phyloP scores from a whole-genome alignment of 306 rosid genomes.

The Canavalia ensiformis region DNA sequence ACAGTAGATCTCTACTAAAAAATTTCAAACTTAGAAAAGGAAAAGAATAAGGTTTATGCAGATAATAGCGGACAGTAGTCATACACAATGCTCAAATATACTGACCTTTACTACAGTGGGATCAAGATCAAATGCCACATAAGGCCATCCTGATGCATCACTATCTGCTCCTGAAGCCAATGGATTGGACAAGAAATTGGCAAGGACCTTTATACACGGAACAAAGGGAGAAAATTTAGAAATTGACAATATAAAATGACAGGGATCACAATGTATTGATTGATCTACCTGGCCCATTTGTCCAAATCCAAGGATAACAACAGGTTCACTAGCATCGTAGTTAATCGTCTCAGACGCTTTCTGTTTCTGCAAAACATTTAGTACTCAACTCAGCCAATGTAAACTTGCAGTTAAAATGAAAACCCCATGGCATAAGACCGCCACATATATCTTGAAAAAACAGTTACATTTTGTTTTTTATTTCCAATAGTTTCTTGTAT shows the following conservation, averaged over 20 bases:
- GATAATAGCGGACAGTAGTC: constrained; percentile 29
- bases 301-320: constrained; percentile 96
- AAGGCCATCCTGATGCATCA: constrained; percentile 70
- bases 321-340: constrained; percentile 81
- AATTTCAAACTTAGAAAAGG: constrained; percentile 24
- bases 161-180: constrained; percentile 80
- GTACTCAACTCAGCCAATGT: constrained; percentile 48
- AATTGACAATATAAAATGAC: constrained; percentile 29
- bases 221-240: constrained; percentile 48
- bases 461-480: not conserved
- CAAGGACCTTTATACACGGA: constrained; percentile 77
- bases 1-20: constrained; percentile 13
- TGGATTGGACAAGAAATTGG: constrained; percentile 87
- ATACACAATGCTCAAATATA: constrained; percentile 30
- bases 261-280: constrained; percentile 45
- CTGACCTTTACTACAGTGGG: constrained; percentile 88
- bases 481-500: not conserved
- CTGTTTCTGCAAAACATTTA: constrained; percentile 69
- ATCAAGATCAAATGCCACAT: constrained; percentile 90
- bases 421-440: constrained; percentile 26
- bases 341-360: constrained; percentile 64
- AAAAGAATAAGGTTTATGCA: constrained; percentile 4
- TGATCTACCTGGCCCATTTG: constrained; percentile 94
- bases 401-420: constrained; percentile 48
- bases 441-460: constrained; percentile 29